Evolutionary conservation across 768 basidiomycete species (phyloP).

Genomic region (Suillus lakei): DNA sequence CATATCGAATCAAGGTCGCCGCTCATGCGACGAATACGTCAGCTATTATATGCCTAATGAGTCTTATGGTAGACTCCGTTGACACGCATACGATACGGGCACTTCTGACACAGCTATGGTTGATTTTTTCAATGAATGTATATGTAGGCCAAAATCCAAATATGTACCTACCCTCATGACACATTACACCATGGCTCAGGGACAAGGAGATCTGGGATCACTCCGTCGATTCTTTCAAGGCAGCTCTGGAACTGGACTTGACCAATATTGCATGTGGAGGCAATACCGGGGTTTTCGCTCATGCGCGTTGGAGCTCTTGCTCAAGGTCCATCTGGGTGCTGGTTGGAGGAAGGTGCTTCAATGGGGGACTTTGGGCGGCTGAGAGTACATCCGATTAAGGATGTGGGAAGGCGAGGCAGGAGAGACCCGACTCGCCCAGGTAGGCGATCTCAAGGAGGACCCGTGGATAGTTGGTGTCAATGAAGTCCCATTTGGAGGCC

Average conservation of each 20-base stretch:
- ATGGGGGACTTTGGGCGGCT: slow-evolving; percentile 65
- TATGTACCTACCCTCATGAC: slow-evolving; percentile 67
- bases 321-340: slow-evolving; percentile 63
- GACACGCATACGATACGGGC: slow-evolving; percentile 54
- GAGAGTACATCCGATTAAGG: slow-evolving; percentile 55
- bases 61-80: slow-evolving; percentile 50
- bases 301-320: slow-evolving; percentile 62
- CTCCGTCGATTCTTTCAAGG: slow-evolving; percentile 45
- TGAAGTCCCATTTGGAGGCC: slow-evolving; percentile 59
- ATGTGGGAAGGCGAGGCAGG: slow-evolving; percentile 47
- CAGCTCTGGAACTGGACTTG: slow-evolving; percentile 46
- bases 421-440: slow-evolving; percentile 26
- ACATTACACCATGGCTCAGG: slow-evolving; percentile 40
- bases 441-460: slow-evolving; percentile 31
- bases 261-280: slow-evolving; percentile 64
- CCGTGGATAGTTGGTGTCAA: slow-evolving; percentile 45
- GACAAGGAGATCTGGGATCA: slow-evolving; percentile 40
- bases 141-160: slow-evolving; percentile 37
- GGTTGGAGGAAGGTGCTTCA: slow-evolving; percentile 54
- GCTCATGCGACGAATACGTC: slow-evolving; percentile 50
- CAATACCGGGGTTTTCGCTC: slow-evolving; percentile 67
- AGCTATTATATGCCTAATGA: slow-evolving; percentile 38
- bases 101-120: neutral
- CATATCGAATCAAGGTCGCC: slow-evolving; percentile 58
- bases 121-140: slow-evolving; percentile 18